These are phyloP conservation scores for Naganishia sp. DNA, from an alignment of 1,284 basidiomycete species.

Conservation along the genomic window DNA sequence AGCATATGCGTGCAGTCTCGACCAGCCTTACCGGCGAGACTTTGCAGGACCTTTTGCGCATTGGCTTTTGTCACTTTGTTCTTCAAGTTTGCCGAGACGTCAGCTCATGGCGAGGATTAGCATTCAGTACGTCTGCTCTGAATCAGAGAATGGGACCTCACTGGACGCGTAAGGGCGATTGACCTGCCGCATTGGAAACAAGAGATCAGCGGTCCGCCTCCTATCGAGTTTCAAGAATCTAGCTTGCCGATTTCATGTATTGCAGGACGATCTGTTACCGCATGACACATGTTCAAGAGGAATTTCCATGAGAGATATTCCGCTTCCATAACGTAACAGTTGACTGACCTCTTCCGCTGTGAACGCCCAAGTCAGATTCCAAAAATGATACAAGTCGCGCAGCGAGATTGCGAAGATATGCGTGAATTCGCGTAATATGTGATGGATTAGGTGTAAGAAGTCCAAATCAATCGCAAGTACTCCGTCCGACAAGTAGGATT, in stretches of 20 bases:
- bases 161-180: slow-evolving; percentile 49
- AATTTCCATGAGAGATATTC: no score
- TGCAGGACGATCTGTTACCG: slow-evolving; percentile 45
- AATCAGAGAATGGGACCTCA: slow-evolving; percentile 34
- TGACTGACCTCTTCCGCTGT: slow-evolving; percentile 48
- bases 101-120: slow-evolving; percentile 56
- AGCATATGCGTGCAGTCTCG: background rate
- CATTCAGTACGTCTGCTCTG: no score
- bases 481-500: background rate
- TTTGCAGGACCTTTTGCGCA: slow-evolving; percentile 74
- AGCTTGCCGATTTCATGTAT: slow-evolving; percentile 48
- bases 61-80: slow-evolving; percentile 76
- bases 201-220: background rate
- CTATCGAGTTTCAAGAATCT: no score
- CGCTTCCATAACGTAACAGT: background rate
- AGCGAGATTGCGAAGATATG: background rate
- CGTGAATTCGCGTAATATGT: no score
- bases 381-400: no score
- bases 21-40: slow-evolving; percentile 66
- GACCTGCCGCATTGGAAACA: slow-evolving; percentile 36
- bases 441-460: no score
- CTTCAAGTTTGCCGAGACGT: slow-evolving; percentile 82
- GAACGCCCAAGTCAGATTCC: background rate
- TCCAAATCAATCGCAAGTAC: background rate
- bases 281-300: background rate